phyloP scores from a whole-genome alignment of 2,329 filamentous ascomycete genomes.

The Pseudopithomyces maydicus region DNA sequence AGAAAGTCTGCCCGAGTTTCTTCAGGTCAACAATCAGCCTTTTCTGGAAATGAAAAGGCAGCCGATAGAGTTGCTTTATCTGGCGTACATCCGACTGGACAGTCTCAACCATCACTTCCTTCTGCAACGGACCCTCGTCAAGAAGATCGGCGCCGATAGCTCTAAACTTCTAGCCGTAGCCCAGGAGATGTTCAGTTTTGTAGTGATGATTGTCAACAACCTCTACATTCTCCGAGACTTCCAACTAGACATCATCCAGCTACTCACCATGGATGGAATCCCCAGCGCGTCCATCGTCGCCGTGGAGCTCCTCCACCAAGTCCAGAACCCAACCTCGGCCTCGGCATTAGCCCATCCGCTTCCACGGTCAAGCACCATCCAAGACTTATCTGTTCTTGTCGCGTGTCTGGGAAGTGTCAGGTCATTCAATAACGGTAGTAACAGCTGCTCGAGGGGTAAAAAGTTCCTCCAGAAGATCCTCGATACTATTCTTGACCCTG shows the following conservation, averaged over 20 bases:
- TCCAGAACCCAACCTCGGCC: conserved; percentile 31
- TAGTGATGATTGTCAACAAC: conserved; percentile 44
- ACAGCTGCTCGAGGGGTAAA: conserved; percentile 49
- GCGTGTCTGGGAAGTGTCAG: conserved; percentile 47
- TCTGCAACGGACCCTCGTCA: conserved; percentile 61
- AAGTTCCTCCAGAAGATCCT: conserved; percentile 49
- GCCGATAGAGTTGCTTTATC: conserved; percentile 51
- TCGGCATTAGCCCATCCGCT: conserved; percentile 37
- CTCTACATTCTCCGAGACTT: conserved; percentile 50
- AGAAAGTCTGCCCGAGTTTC: conserved; percentile 32
- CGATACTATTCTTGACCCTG: conserved; percentile 48
- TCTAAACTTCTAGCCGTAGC: conserved; percentile 45
- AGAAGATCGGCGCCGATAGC: conserved; percentile 41
- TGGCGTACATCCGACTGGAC: conserved; percentile 29
- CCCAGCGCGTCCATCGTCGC: conserved; percentile 50
- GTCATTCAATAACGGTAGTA: conserved; percentile 47
- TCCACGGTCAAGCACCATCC: conserved; percentile 51
- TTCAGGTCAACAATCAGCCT: conserved; percentile 26
- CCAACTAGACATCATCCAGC: conserved; percentile 47
- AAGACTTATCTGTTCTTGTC: conserved; percentile 53
- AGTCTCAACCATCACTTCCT: conserved; percentile 39
- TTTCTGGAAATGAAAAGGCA: conserved; percentile 24
- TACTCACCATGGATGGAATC: conserved; percentile 48
- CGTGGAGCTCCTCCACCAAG: conserved; percentile 51
- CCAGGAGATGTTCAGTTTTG: conserved; percentile 44